Evolutionary conservation across 108 stramenopile genomes (phyloP), one percentile per base, ranked within the genome.

Genomic region (Conticribra guillardii): DNA sequence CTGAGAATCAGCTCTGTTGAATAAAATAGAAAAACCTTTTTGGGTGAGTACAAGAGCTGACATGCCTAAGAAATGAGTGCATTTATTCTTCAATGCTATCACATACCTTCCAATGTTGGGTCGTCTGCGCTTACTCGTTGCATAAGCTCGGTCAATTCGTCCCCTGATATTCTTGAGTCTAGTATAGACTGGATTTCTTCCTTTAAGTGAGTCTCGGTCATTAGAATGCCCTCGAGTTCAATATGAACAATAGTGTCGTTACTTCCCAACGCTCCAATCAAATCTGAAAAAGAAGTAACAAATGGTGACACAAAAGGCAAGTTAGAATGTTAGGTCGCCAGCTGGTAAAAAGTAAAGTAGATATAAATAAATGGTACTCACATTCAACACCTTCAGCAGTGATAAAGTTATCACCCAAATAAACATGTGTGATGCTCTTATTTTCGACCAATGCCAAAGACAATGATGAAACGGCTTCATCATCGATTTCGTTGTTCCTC

Each of bases 351-450:
- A 56, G 27, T 31, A 0, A 29, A 56, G 27, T 31, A 4, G 22
- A 28, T 26, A 18, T 28, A 28, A 56, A 56, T 2, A n/a, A 56
- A 31, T 56, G 0, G 18, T 24, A 31, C 55, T 56, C 55, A 56
- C 55, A 75, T 67, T 75, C 66, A 33, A 58, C 74, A n/a, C 65
- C 74, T 17, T 75, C 65, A 45, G 57, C 57, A 19, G 74, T 61
- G 23, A 75, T 67, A 2, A 17, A 7, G n/a, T 75, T 75, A 27
- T 75, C 51, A 53, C 59, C 60, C n/a, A 75, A 29, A n/a, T 41
- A 67, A 8, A 75, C 9, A 16, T 52, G 52, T 0, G 66, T 57
- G 44, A 75, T 75, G n/a, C 60, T 61, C 15, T 41, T 32, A 28
- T 75, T 75, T 16, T 75, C 66, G 23, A 44, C 18, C 54, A 75